A percentile compares a stretch with the other conserved stretches of the same genome.
These are phyloP conservation scores for Solanum habrochaites DNA, from an alignment of 257 asterid genomes.

Conservation along the genomic window DNA sequence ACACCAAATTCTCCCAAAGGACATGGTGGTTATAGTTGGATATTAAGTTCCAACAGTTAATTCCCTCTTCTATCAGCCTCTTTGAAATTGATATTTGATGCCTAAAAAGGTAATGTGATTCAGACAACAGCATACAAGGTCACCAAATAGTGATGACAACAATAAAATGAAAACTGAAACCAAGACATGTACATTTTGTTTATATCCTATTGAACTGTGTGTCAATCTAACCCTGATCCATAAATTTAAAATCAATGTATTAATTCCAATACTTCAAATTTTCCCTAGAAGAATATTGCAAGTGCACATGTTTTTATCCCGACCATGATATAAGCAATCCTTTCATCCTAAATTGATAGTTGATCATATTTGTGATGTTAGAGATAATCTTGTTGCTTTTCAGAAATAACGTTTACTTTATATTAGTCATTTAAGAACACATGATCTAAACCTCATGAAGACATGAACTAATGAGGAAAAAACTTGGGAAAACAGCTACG, in stretches of 20 bases:
- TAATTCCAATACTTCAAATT: not conserved
- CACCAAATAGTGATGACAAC: not conserved
- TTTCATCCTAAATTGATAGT: not conserved
- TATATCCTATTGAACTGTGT: not conserved
- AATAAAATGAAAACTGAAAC: not conserved
- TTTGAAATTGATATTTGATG: slow-evolving; percentile 64
- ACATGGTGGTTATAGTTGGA: slow-evolving; percentile 44
- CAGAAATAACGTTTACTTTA: not conserved
- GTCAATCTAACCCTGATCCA: not conserved
- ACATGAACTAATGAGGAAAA: not conserved
- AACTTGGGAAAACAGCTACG: not conserved
- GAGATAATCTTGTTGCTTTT: not conserved
- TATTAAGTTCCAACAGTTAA: slow-evolving; percentile 53
- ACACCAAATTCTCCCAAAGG: slow-evolving; percentile 58
- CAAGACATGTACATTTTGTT: not conserved
- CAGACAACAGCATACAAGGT: not conserved
- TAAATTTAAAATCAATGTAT: not conserved
- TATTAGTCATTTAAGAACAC: not conserved
- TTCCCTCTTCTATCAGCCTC: slow-evolving; percentile 69
- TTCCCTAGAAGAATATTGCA: not conserved
- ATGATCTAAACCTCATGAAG: not conserved
- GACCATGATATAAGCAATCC: not conserved
- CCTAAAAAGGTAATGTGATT: slow-evolving; percentile 30
- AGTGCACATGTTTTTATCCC: not conserved
- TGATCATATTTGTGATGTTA: not conserved